phyloP scores from a whole-genome alignment of 1,284 basidiomycete species.

The Retiboletus flavoniger region DNA sequence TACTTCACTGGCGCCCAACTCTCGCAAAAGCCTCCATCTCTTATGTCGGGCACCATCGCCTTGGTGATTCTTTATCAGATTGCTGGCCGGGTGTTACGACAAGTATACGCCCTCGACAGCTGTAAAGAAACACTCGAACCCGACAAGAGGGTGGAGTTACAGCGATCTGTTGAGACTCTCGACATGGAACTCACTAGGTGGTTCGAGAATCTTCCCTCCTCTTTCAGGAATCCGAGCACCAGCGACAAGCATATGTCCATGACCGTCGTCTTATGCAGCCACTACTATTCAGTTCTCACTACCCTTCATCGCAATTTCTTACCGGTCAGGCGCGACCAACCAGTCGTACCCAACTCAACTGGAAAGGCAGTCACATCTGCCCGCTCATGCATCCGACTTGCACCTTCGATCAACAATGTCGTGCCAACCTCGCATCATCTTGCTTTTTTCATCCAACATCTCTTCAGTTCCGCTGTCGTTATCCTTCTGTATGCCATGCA shows the following conservation, averaged over 20 bases:
- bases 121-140: slow-evolving; percentile 72
- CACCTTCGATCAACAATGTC: slow-evolving; percentile 80
- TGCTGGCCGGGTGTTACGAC: slow-evolving; percentile 75
- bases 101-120: slow-evolving; percentile 76
- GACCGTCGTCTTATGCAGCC: slow-evolving; percentile 85
- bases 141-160: slow-evolving; percentile 69
- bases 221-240: slow-evolving; percentile 69
- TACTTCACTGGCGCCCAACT: slow-evolving; percentile 65
- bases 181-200: slow-evolving; percentile 76
- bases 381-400: slow-evolving; percentile 79
- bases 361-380: slow-evolving; percentile 78
- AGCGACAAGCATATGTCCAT: slow-evolving; percentile 80
- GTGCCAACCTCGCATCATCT: slow-evolving; percentile 87
- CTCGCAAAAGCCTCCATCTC: slow-evolving; percentile 54
- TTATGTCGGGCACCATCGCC: slow-evolving; percentile 80
- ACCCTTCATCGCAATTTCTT: slow-evolving; percentile 88
- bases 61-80: slow-evolving; percentile 79
- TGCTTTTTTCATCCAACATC: slow-evolving; percentile 87
- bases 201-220: slow-evolving; percentile 73
- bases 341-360: slow-evolving; percentile 63
- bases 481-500: slow-evolving; percentile 87
- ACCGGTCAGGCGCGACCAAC: slow-evolving; percentile 68
- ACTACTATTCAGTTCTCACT: slow-evolving; percentile 85
- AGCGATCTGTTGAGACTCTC: slow-evolving; percentile 71
- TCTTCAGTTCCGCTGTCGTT: slow-evolving; percentile 88